These are phyloP conservation scores for Dicorynia guianensis DNA, from an alignment of 306 rosid species.

Conservation along the genomic window DNA sequence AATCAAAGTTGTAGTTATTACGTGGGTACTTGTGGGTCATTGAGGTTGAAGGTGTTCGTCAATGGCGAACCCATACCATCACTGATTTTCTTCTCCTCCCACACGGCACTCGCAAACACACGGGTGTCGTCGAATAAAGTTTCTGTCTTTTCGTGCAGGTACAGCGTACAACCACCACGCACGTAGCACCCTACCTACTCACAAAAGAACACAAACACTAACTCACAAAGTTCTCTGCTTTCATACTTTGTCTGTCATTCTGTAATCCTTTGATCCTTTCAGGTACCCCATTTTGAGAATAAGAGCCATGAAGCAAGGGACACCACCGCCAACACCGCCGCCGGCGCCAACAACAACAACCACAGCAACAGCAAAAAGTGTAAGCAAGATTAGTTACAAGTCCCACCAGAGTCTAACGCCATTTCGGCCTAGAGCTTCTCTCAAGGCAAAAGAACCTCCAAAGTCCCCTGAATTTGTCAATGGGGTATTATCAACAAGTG, in stretches of 20 bases:
- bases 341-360: constrained; percentile 17
- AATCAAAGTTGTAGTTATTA: neutral
- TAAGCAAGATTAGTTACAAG: constrained; percentile 47
- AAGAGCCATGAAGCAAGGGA: constrained; percentile 53
- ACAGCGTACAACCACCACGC: constrained; percentile 1
- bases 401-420: constrained; percentile 43
- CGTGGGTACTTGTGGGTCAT: constrained; percentile 23
- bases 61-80: constrained; percentile 44
- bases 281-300: constrained; percentile 40
- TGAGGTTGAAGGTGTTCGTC: constrained; percentile 37
- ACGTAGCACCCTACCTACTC: neutral
- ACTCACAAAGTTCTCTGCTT: constrained; percentile 27
- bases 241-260: constrained; percentile 6
- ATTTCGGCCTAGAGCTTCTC: constrained; percentile 58
- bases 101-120: neutral
- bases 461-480: constrained; percentile 44
- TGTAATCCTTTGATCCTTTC: constrained; percentile 20
- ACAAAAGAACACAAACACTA: constrained; percentile 9
- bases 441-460: constrained; percentile 60
- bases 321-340: constrained; percentile 29
- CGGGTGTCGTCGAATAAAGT: constrained; percentile 39
- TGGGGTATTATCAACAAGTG: constrained; percentile 48
- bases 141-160: constrained; percentile 42
- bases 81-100: constrained; percentile 5
- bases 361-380: constrained; percentile 35